Base-by-base conservation (phyloP, 2,329 filamentous ascomycete species). In the Aureobasidium namibiae region DNA sequence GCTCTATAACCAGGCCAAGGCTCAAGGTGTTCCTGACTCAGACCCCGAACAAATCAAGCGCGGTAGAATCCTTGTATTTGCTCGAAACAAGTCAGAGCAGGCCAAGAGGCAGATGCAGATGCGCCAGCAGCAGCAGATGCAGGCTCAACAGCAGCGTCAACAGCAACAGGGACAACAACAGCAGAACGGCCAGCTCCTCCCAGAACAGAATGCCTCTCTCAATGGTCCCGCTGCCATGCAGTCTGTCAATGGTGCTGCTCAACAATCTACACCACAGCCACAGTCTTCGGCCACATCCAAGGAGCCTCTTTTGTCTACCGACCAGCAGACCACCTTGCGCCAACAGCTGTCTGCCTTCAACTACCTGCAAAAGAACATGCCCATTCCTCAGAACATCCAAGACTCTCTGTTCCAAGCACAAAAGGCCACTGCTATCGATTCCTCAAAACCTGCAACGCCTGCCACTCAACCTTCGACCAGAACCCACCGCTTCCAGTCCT, bases 291-390 rank as follows among this genome's bases (percentile, higher is more conserved):
- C 18, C 21, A 41, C 56, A 13, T 48, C 61, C 6, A 59, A 64
- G 21, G 56, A 65, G 85, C 85, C 62, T 9, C 46, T 62, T 16
- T 92, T 96, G 70, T 86, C 85, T 13, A 81, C 82, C 24, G 88
- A 94, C 60, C 94, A 99, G 71, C 77, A 96, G 46, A 80, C 82
- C 24, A 83, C 89, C 44, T 77, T 99, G 10, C 82, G 90, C 61
- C 86, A 89, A 64, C 94, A 99, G 71, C 96, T 97, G 53, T 81
- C 87, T 66, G 92, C 92, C 0, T 97, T 96, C 75, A 95, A 95
- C 74, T 81, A 91, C 65, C 79, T 99, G 4, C 87, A 89, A 5
- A 95, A 94, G 73, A 96, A 96, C 65, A 80, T 88, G 14, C 87
- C 91, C 0, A 84, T 97, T 3, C 90, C 92, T 1, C 74, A 82